Evolutionary conservation across 148 eudicot genomes (phyloP), one percentile per base, ranked within the genome.

Genomic region (Euryodendron excelsum): DNA sequence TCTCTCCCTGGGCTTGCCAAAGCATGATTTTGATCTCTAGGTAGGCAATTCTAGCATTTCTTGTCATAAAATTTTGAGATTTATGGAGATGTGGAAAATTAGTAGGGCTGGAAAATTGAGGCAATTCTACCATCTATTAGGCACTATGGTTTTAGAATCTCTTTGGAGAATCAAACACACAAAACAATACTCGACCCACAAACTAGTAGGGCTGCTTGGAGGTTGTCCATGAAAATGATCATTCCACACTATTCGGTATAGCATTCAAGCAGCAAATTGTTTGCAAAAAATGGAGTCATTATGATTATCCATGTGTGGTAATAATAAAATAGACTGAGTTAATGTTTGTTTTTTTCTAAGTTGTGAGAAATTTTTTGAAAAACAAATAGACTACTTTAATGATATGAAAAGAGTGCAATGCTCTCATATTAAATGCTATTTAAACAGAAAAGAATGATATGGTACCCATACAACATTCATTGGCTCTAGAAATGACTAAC

Each of bases 1-100:
- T 61, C 81, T 75, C 77, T 93, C 47, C 87, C 91, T 21, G 86
- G 86, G 44, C 80, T 81, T 67, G 92, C 90, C 34, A 81, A 81
- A 85, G 61, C 91, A 89, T 74, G 91, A 91, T 78, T 91, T 95
- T 84, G 97, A 95, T 87, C 93, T 95, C 58, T 93, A 95, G 99
- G 98, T 89, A 82, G 18, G 33, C 59, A 34, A 44, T 34, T 27
- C 4, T 30, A 77, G 18, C 47, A 62, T 28, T 4, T 39, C 5
- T 39, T 59, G 25, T 39, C 14, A 11, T 13, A 23, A 17, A 0
- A 59, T 10, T 39, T 39, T 13, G 30, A 68, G 72, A 23, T 68
- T 39, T 39, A 21, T 18, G 72, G 72, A 68, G 72, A 66, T 11
- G 1, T 33, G 68, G 68, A 64, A 9, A n/a, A n/a, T n/a, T n/a